A percentile compares a stretch with the other conserved stretches of the same genome.
These are phyloP conservation scores for Aphanomyces astaci DNA, from an alignment of 352 stramenopile species.

Conservation along the genomic window DNA sequence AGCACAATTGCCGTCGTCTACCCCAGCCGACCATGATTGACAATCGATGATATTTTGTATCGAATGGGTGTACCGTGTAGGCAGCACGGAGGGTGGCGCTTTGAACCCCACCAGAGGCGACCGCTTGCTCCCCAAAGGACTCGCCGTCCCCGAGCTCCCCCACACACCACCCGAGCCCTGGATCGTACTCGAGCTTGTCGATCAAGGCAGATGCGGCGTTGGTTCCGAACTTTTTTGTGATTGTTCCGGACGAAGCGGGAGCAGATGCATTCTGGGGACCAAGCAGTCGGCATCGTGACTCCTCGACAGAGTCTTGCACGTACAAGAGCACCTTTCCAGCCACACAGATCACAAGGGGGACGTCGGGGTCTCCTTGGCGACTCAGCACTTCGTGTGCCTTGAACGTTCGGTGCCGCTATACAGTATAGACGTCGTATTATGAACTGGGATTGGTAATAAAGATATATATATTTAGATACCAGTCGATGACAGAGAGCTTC, in stretches of 20 bases:
- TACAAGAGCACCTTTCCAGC: neutral
- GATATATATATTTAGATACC: too few species aligned
- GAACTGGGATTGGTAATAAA: too few species aligned
- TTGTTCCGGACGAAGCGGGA: neutral
- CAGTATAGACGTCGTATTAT: too few species aligned
- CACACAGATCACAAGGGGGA: slow-evolving; percentile 1
- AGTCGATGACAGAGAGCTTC: neutral
- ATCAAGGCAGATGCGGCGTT: neutral
- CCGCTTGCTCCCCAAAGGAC: slow-evolving; percentile 15
- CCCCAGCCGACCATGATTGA: neutral
- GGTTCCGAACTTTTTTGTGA: neutral
- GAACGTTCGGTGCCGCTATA: slow-evolving; percentile 9
- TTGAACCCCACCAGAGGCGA: neutral
- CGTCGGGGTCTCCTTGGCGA: neutral
- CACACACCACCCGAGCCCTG: neutral
- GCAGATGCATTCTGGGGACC: neutral
- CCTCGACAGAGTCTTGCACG: slow-evolving; percentile 1
- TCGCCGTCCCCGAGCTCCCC: slow-evolving; percentile 10
- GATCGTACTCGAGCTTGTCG: slow-evolving; percentile 8
- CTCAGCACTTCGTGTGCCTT: neutral
- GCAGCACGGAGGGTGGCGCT: neutral
- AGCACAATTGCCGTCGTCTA: slow-evolving; percentile 9
- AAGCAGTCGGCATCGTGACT: neutral
- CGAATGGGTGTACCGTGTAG: slow-evolving; percentile 9
- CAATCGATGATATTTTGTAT: too few species aligned